These are phyloP conservation scores for Tetracladium setigerum DNA, from an alignment of 495 filamentous ascomycete species.

Conservation along the genomic window DNA sequence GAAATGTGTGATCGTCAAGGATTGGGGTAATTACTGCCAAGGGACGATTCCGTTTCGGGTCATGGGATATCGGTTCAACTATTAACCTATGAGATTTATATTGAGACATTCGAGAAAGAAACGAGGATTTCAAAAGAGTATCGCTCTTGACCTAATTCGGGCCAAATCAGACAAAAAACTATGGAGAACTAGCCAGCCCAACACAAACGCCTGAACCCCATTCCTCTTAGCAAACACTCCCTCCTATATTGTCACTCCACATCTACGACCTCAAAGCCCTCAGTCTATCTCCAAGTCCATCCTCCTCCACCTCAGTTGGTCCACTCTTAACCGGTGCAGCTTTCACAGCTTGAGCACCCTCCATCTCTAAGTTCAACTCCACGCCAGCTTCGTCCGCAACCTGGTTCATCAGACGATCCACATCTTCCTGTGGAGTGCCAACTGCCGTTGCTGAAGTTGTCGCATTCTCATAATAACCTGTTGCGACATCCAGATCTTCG, in stretches of 20 bases:
- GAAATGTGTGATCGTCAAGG: too few relatives aligned
- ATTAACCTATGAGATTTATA: too few relatives aligned
- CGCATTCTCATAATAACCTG: constrained; percentile 77
- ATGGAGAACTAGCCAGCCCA: background rate
- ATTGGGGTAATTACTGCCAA: too few relatives aligned
- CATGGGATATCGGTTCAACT: too few relatives aligned
- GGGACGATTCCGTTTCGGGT: too few relatives aligned
- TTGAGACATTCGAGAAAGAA: too few relatives aligned
- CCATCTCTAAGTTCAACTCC: constrained; percentile 64
- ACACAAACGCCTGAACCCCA: background rate
- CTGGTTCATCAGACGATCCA: constrained; percentile 71
- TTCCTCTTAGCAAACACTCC: background rate
- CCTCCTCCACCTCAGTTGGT: constrained; percentile 54
- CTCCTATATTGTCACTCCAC: background rate
- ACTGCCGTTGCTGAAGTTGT: constrained; percentile 66
- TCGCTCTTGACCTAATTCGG: too few relatives aligned
- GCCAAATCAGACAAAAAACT: too few relatives aligned
- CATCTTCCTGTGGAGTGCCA: constrained; percentile 74
- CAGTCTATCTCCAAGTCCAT: constrained; percentile 52
- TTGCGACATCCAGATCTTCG: constrained; percentile 76
- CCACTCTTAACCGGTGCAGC: constrained; percentile 43
- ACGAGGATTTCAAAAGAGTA: too few relatives aligned
- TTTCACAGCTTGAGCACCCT: constrained; percentile 46
- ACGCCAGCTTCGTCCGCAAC: constrained; percentile 78
- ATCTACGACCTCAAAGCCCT: constrained; percentile 35